Percentiles rank a stretch among this genome's conserved stretches.
Conservation (phyloP, 2,329 filamentous ascomycete species). For the Ceratocystis lukuohia region DNA sequence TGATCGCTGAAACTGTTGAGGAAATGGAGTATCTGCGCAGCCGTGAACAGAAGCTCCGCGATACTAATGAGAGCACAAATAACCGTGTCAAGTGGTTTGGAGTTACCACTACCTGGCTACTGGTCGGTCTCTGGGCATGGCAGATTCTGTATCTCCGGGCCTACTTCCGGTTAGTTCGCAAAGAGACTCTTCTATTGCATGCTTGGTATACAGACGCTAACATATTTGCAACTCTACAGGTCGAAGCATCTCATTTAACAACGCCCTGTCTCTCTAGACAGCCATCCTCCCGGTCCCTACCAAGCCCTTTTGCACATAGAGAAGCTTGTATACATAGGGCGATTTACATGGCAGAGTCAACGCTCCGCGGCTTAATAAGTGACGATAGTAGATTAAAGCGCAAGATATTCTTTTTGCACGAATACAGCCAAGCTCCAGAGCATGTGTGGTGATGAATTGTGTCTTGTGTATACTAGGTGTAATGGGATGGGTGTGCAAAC, state of each 20-base stretch:
- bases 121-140: conserved; percentile 83
- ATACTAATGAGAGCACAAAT: conserved; percentile 99
- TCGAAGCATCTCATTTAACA: conserved; percentile 56
- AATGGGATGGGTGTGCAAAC: neutral
- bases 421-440: neutral
- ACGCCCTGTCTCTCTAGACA: neutral
- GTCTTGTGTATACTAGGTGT: neutral
- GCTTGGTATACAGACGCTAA: conserved; percentile 13
- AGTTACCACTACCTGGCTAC: conserved; percentile 78
- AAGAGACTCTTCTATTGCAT: conserved; percentile 11
- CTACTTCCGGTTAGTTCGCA: conserved; percentile 61
- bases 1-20: conserved; percentile 71
- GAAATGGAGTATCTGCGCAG: conserved; percentile 93
- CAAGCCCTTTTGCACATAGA: neutral
- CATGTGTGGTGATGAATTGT: neutral
- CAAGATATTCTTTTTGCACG: neutral
- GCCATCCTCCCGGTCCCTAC: neutral
- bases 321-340: neutral
- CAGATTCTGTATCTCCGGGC: conserved; percentile 95
- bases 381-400: neutral
- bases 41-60: conserved; percentile 87
- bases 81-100: conserved; percentile 98
- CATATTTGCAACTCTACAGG: conserved; percentile 28
- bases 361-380: neutral
- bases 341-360: neutral